These are phyloP conservation scores for Fraxinus baroniana DNA, from an alignment of 305 asterid species.

Conservation along the genomic window DNA sequence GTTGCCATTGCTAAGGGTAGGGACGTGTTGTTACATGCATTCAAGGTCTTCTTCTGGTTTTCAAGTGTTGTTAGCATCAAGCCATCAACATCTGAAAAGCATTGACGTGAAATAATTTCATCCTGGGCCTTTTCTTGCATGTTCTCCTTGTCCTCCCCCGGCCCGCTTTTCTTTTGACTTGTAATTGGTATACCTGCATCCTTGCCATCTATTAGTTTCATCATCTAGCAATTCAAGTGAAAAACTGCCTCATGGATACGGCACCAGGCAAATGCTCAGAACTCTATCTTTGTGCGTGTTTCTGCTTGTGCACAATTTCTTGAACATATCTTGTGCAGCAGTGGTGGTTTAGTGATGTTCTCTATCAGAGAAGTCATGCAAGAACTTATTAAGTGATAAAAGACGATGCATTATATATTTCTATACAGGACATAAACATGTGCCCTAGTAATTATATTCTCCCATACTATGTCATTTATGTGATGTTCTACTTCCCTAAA, in stretches of 20 bases:
- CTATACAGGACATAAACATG: neutral
- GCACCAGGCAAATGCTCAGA: neutral
- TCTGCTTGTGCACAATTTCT: neutral
- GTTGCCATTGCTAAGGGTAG: neutral
- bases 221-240: neutral
- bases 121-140: neutral
- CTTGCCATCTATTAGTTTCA: neutral
- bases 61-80: neutral
- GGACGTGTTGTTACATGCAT: neutral
- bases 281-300: constrained; percentile 12
- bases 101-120: neutral
- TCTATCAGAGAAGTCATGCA: neutral
- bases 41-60: neutral
- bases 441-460: neutral
- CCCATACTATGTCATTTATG: neutral
- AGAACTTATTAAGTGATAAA: neutral
- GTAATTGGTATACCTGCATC: neutral
- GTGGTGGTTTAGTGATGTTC: constrained; percentile 1
- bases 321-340: neutral
- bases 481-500: neutral
- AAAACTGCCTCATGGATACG: neutral
- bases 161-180: neutral
- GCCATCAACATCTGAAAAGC: neutral
- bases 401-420: neutral
- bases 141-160: neutral